phyloP scores from a whole-genome alignment of 306 rosid species.

The Trifolium repens region DNA sequence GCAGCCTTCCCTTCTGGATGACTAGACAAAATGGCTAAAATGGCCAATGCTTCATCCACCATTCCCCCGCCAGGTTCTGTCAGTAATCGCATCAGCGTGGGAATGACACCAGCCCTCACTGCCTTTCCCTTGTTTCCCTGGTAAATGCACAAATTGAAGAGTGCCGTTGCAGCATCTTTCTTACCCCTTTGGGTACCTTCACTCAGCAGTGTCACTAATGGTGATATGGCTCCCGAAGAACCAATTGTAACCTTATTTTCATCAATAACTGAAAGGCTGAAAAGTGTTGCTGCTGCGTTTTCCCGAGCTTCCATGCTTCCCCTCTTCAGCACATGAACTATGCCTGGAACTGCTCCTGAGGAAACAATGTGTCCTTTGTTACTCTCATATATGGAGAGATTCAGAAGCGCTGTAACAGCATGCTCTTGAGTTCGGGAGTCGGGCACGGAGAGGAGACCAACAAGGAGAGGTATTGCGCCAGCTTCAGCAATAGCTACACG shows the following conservation, averaged over 20 bases:
- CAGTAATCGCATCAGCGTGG: conserved; percentile 83
- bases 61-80: conserved; percentile 86
- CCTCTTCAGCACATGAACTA: conserved; percentile 85
- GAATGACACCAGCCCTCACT: conserved; percentile 91
- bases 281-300: conserved; percentile 98
- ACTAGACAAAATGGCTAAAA: conserved; percentile 90
- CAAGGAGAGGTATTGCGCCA: conserved; percentile 94
- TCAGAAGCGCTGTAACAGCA: conserved; percentile 96
- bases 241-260: conserved; percentile 91
- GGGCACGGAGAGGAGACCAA: conserved; percentile 69
- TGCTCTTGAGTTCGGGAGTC: conserved; percentile 98
- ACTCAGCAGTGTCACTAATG: conserved; percentile 77
- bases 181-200: conserved; percentile 98
- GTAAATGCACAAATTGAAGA: conserved; percentile 93
- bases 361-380: conserved; percentile 88
- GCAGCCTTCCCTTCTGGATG: conserved; percentile 87
- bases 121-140: conserved; percentile 98
- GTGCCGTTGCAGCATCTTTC: conserved; percentile 98
- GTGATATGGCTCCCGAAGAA: conserved; percentile 88
- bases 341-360: conserved; percentile 90
- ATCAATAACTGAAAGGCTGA: conserved; percentile 96
- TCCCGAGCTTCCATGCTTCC: conserved; percentile 99
- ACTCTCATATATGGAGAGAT: conserved; percentile 91
- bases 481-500: conserved; percentile 99
- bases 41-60: conserved; percentile 98